Evolutionary conservation across 768 basidiomycete species (phyloP).

Genomic region (Leccinellum luteum): DNA sequence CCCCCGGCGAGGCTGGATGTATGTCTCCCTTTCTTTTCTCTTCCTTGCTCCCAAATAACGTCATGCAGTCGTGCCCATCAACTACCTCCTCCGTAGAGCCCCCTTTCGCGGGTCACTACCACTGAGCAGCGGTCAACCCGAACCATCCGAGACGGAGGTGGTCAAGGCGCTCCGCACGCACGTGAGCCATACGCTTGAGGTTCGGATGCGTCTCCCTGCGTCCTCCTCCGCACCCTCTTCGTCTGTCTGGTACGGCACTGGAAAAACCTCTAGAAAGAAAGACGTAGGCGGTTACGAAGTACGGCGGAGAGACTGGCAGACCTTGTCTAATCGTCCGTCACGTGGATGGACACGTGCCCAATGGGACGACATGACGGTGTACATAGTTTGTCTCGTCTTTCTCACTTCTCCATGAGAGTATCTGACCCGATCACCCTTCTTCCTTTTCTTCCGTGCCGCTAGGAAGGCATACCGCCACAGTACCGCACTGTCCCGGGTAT

Average conservation of each 20-base stretch:
- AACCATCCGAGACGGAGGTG: slow-evolving; percentile 43
- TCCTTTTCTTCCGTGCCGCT: not conserved
- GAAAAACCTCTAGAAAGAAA: slow-evolving; percentile 27
- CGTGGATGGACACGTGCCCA: slow-evolving; percentile 37
- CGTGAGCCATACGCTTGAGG: slow-evolving; percentile 47
- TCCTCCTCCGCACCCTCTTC: slow-evolving; percentile 34
- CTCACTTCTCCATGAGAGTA: not conserved
- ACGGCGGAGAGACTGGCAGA: slow-evolving; percentile 48
- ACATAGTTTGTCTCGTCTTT: slow-evolving; percentile 47
- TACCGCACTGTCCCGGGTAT: slow-evolving; percentile 53
- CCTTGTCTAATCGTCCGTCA: slow-evolving; percentile 16
- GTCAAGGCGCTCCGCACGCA: slow-evolving; percentile 60
- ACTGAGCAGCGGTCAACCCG: not conserved
- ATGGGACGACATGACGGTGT: slow-evolving; percentile 66
- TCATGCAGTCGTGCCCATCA: slow-evolving; percentile 59
- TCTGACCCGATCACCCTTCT: not conserved
- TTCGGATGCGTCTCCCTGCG: slow-evolving; percentile 53
- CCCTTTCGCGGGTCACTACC: slow-evolving; percentile 27
- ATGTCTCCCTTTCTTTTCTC: slow-evolving; percentile 24
- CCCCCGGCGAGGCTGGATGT: slow-evolving; percentile 44
- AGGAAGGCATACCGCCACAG: slow-evolving; percentile 71
- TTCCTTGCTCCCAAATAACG: not conserved
- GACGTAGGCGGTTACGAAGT: slow-evolving; percentile 63
- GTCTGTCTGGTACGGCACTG: slow-evolving; percentile 37
- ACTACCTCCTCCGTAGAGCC: slow-evolving; percentile 44